Conservation (phyloP, 2,329 filamentous ascomycete genomes). For the Phialophora verrucosa region DNA sequence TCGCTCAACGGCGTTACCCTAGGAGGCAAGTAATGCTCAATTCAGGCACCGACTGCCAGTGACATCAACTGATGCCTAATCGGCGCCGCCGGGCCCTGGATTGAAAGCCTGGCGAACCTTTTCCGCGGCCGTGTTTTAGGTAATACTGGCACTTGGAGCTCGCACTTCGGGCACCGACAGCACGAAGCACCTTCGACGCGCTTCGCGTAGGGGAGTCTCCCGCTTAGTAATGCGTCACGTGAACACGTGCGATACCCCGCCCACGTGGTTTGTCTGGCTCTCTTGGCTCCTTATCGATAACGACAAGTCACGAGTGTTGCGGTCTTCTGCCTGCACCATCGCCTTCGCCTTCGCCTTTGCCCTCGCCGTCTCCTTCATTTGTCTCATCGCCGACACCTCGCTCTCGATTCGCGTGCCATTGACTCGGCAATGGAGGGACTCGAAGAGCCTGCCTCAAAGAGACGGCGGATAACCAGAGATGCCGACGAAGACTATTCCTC, state of each 20-base stretch:
- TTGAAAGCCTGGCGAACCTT: neutral
- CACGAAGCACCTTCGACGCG: too few relatives aligned
- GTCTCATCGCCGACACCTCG: neutral
- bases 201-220: too few relatives aligned
- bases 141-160: neutral
- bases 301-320: neutral
- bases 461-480: conserved; percentile 18
- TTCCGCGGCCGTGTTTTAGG: neutral
- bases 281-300: neutral
- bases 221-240: neutral
- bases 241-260: neutral
- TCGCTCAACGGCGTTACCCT: neutral
- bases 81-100: neutral
- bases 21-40: neutral
- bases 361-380: neutral
- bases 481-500: neutral
- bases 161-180: too few relatives aligned
- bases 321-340: conserved; percentile 10
- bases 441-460: conserved; percentile 23
- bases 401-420: too few relatives aligned
- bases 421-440: conserved; percentile 6
- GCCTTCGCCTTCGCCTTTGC: neutral
- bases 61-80: neutral
- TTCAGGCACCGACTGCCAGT: neutral
- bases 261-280: neutral